These are phyloP conservation scores for Sporisorium scitamineum DNA, from an alignment of 1,284 basidiomycete genomes.

Conservation along the genomic window DNA sequence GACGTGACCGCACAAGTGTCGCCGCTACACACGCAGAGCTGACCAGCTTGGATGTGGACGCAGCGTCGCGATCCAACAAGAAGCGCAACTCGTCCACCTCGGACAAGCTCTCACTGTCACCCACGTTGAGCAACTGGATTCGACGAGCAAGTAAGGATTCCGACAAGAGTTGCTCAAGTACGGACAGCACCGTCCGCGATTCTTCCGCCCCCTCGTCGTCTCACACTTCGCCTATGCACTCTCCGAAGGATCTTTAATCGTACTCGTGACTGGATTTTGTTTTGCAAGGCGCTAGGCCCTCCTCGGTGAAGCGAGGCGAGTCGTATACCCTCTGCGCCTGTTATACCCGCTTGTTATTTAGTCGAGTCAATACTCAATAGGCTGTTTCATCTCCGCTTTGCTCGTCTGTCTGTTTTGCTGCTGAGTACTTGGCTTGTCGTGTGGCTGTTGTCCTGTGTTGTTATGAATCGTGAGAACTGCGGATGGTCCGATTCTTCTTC, in stretches of 20 bases:
- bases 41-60: conserved; percentile 5
- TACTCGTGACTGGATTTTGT: not conserved
- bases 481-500: too few species aligned
- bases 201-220: conserved; percentile 7
- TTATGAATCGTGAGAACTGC: too few species aligned
- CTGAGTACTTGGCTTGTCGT: too few species aligned
- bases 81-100: conserved; percentile 25
- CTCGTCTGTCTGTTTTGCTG: too few species aligned
- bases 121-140: conserved; percentile 36
- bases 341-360: not conserved
- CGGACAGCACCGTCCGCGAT: not conserved
- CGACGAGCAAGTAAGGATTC: conserved; percentile 28
- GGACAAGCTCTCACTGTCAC: conserved; percentile 24
- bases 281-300: not conserved
- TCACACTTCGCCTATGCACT: conserved; percentile 7
- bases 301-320: not conserved
- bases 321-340: conserved; percentile 3
- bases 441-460: too few species aligned
- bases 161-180: conserved; percentile 18
- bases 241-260: conserved; percentile 23
- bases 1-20: not conserved
- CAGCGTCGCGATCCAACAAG: conserved; percentile 11
- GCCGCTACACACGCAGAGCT: conserved; percentile 16
- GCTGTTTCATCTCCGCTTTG: too few species aligned
- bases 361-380: not conserved